Evolutionary conservation across 2,329 filamentous ascomycete genomes (phyloP).

Genomic region (Orbilia brochopaga): DNA sequence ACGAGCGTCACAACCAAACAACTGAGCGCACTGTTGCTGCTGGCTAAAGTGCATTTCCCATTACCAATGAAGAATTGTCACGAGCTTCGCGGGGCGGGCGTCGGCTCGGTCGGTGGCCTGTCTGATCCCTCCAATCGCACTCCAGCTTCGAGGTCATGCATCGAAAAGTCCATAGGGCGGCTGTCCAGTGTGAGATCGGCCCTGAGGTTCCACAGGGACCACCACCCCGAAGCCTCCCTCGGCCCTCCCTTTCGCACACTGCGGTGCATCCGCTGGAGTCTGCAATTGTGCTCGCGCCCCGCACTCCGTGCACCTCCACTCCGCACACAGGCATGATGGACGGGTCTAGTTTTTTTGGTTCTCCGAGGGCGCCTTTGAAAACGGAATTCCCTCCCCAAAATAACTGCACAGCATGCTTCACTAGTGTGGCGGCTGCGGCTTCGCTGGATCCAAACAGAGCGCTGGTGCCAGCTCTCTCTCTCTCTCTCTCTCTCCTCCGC

Average conservation of each 20-base stretch:
- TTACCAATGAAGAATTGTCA: constrained; percentile 47
- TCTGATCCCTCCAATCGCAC: background rate
- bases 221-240: background rate
- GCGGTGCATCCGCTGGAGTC: too few relatives aligned
- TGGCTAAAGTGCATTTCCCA: constrained; percentile 48
- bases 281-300: too few relatives aligned
- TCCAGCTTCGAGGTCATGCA: background rate
- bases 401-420: background rate
- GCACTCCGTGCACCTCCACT: background rate
- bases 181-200: background rate
- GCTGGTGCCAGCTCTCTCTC: background rate
- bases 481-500: background rate
- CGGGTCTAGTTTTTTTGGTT: background rate
- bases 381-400: background rate
- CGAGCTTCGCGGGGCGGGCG: constrained; percentile 12
- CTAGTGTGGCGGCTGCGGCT: constrained; percentile 9
- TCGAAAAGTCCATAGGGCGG: background rate
- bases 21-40: constrained; percentile 8
- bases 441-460: background rate
- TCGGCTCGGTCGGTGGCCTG: background rate
- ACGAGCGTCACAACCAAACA: constrained; percentile 36
- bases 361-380: constrained; percentile 1
- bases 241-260: too few relatives aligned
- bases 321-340: background rate
- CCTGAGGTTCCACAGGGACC: constrained; percentile 2